These are phyloP conservation scores for Decorospora gaudefroyi DNA, from an alignment of 2,329 filamentous ascomycete species.

Conservation along the genomic window DNA sequence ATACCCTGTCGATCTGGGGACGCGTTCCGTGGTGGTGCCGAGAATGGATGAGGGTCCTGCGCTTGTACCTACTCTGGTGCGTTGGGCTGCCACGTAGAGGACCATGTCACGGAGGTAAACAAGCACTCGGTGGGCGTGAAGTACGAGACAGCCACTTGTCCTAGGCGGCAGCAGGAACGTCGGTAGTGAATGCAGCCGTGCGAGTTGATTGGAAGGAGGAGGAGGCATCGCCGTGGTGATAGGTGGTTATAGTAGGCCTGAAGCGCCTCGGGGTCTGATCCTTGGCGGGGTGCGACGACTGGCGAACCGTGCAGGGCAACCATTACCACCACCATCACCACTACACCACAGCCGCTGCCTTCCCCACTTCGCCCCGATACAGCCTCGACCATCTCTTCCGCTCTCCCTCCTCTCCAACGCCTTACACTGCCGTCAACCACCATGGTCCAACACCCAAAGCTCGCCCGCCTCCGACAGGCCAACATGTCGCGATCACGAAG, in stretches of 20 bases:
- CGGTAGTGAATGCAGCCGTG: conserved; percentile 9
- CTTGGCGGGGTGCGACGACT: conserved; percentile 12
- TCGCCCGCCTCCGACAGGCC: conserved; percentile 12
- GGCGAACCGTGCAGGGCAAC: too few species aligned
- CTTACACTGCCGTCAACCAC: conserved; percentile 4
- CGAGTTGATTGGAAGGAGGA: neutral
- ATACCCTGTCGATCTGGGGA: too few species aligned
- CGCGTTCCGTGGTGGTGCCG: too few species aligned
- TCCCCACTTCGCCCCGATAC: neutral
- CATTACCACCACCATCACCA: too few species aligned
- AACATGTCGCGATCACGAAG: conserved; percentile 43
- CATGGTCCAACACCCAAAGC: conserved; percentile 15
- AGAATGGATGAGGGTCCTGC: too few species aligned
- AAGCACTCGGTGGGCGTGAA: too few species aligned
- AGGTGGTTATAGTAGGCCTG: too few species aligned
- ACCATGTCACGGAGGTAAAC: too few species aligned
- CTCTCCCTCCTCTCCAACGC: conserved; percentile 1
- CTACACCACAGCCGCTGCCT: conserved; percentile 5
- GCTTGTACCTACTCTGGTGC: too few species aligned
- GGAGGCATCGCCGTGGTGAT: too few species aligned
- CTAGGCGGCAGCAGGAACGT: conserved; percentile 1
- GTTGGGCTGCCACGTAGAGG: too few species aligned
- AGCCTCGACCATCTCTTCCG: neutral
- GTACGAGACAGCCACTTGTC: too few species aligned
- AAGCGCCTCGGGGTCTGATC: conserved; percentile 3